These are phyloP conservation scores for Akanthomyces dipterigenus DNA, from an alignment of 2,329 filamentous ascomycete genomes.

Conservation along the genomic window DNA sequence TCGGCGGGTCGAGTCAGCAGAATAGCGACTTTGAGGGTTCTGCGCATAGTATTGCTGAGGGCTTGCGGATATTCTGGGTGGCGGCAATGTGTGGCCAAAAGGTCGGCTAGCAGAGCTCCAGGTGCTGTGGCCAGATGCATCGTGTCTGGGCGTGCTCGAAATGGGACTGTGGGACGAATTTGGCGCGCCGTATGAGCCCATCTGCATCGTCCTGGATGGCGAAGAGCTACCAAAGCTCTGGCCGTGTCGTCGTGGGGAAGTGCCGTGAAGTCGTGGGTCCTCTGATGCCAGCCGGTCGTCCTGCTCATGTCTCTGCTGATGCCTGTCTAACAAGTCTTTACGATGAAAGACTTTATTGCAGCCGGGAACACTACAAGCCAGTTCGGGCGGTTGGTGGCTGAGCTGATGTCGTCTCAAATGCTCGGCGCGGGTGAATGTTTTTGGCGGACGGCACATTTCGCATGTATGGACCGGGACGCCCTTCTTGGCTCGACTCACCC, in stretches of 20 bases:
- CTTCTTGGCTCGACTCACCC: constrained; percentile 53
- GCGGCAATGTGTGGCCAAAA: constrained; percentile 9
- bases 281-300: constrained; percentile 22
- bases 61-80: constrained; percentile 5
- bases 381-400: constrained; percentile 49
- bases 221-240: constrained; percentile 14
- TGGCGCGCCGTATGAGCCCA: constrained; percentile 10
- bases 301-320: constrained; percentile 39
- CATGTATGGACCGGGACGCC: constrained; percentile 52
- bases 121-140: neutral
- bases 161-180: constrained; percentile 5
- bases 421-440: constrained; percentile 57
- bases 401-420: constrained; percentile 57
- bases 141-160: constrained; percentile 11
- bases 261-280: neutral
- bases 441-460: constrained; percentile 43
- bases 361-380: constrained; percentile 43
- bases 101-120: constrained; percentile 5
- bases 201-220: constrained; percentile 16
- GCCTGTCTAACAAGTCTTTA: constrained; percentile 52
- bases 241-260: neutral
- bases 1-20: neutral
- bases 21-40: constrained; percentile 2
- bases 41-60: constrained; percentile 8
- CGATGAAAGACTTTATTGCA: constrained; percentile 54